A percentile compares a stretch with the other conserved stretches of the same genome.
Evolutionary conservation across 768 basidiomycete species (phyloP).

Genomic region (Tricholoma hemisulphureum): DNA sequence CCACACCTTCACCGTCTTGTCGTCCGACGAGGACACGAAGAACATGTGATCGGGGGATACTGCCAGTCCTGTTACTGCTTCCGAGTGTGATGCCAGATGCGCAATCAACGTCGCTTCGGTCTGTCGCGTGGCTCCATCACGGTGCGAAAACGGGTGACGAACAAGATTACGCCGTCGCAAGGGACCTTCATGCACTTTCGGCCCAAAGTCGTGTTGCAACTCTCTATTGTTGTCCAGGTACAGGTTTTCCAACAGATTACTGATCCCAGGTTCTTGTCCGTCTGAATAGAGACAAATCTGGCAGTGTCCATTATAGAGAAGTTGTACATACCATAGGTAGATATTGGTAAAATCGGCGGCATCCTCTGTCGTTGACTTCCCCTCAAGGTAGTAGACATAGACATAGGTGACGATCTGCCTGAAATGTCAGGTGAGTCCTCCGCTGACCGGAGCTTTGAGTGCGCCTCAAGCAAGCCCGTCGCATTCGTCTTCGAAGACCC

Average conservation of each 20-base stretch:
- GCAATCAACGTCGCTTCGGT: constrained; percentile 81
- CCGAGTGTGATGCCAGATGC: constrained; percentile 81
- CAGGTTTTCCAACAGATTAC: constrained; percentile 82
- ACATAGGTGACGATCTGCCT: constrained; percentile 75
- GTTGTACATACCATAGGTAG: constrained; percentile 61
- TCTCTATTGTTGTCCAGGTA: constrained; percentile 87
- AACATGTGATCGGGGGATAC: constrained; percentile 94
- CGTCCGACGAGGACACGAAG: constrained; percentile 91
- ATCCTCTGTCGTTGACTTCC: constrained; percentile 47
- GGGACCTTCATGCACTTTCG: constrained; percentile 79
- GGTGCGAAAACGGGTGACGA: constrained; percentile 63
- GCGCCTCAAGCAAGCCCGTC: constrained; percentile 76
- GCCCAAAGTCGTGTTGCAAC: constrained; percentile 88
- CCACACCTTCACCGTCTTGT: constrained; percentile 93
- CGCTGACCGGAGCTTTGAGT: constrained; percentile 55
- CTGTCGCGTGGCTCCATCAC: constrained; percentile 60
- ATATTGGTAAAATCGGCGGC: constrained; percentile 58
- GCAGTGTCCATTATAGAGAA: not conserved
- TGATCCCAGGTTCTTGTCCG: constrained; percentile 87
- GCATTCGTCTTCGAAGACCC: constrained; percentile 85
- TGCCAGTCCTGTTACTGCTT: constrained; percentile 73
- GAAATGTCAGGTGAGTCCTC: constrained; percentile 72
- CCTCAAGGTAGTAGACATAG: constrained; percentile 55
- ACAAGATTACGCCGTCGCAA: constrained; percentile 72
- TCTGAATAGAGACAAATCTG: constrained; percentile 43